phyloP scores from a whole-genome alignment of 1,284 basidiomycete genomes.

The Ganoderma leucocontextum region DNA sequence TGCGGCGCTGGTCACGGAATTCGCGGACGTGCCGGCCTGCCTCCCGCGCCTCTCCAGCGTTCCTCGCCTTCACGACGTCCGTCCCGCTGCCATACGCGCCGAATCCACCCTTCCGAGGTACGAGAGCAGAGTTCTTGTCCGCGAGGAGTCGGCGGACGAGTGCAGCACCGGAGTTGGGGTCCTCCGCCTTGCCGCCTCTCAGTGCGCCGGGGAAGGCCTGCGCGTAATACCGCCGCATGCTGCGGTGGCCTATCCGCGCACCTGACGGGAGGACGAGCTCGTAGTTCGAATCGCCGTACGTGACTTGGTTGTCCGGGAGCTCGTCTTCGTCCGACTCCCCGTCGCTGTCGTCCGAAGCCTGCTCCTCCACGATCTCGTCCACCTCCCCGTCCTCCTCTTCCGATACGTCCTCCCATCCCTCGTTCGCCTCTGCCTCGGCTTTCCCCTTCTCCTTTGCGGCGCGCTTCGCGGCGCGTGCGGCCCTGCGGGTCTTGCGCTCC shows the following conservation, averaged over 20 bases:
- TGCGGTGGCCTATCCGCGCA: constrained; percentile 90
- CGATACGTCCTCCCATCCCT: constrained; percentile 71
- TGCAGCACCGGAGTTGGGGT: constrained; percentile 76
- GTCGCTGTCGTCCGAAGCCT: constrained; percentile 44
- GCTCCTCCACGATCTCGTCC: constrained; percentile 60
- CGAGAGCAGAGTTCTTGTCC: constrained; percentile 84
- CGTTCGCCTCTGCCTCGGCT: constrained; percentile 55
- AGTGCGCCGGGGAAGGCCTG: constrained; percentile 71
- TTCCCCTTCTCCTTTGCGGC: constrained; percentile 42
- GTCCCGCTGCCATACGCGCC: constrained; percentile 86
- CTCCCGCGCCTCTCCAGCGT: constrained; percentile 93
- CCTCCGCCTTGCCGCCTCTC: constrained; percentile 52
- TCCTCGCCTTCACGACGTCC: constrained; percentile 89
- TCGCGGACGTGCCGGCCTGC: constrained; percentile 90
- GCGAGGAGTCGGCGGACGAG: constrained; percentile 78
- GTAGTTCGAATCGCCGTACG: constrained; percentile 79
- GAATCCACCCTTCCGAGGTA: constrained; percentile 86
- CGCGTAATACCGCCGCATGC: constrained; percentile 87
- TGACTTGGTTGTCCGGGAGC: constrained; percentile 62
- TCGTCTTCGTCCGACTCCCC: constrained; percentile 49
- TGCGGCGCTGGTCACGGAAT: constrained; percentile 82
- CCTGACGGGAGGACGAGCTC: constrained; percentile 98
- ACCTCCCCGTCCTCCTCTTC: constrained; percentile 58
- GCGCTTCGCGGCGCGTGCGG: constrained; percentile 38
- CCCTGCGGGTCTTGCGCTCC: constrained; percentile 44